Base-by-base conservation (phyloP, 768 basidiomycete species). In the Mycena maculata region DNA sequence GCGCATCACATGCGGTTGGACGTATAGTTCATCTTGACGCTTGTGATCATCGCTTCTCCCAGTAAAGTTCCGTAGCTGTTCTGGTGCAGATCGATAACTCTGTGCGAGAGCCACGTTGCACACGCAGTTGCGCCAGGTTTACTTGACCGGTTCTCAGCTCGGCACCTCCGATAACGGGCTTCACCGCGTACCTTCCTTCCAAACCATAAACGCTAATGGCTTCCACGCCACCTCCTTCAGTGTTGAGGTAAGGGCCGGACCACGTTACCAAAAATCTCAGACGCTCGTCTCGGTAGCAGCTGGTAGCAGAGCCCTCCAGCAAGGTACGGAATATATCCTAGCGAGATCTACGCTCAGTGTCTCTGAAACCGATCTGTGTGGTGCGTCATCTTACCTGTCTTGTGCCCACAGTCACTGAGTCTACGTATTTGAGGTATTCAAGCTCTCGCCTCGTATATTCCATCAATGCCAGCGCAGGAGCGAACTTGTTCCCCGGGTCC, bases 111-210 rank as follows among this genome's bases (percentile, higher is more conserved):
- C 47, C 69, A 86, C 0, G 72, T 72, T 1, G 82, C 78, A 1
- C 78, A 76, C 0, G 84, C 74, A 0, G 84, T 73, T 2, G 85
- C 84, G 44, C 84, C 84, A 13, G 84, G 83, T 76, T 85, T 86
- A 66, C 84, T 85, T 60, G 6, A n/a, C n/a, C n/a, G n/a, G n/a
- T n/a, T n/a, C n/a, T n/a, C n/a, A n/a, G n/a, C n/a, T n/a, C n/a
- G n/a, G n/a, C n/a, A n/a, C n/a, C n/a, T n/a, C n/a, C n/a, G n/a
- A n/a, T n/a, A n/a, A n/a, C n/a, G n/a, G n/a, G n/a, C 4, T 41
- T 4, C 39, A 49, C 25, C 15, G 9, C 77, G 31, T 36, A 84
- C 84, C 84, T 85, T 62, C 85, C 85, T 69, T 85, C 84, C 27
- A 86, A 73, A 3, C 85, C 85, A 66, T 84, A 85, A 0, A 80